Base-by-base conservation (phyloP, 2,329 filamentous ascomycete species). In the Trichophyton simii region DNA sequence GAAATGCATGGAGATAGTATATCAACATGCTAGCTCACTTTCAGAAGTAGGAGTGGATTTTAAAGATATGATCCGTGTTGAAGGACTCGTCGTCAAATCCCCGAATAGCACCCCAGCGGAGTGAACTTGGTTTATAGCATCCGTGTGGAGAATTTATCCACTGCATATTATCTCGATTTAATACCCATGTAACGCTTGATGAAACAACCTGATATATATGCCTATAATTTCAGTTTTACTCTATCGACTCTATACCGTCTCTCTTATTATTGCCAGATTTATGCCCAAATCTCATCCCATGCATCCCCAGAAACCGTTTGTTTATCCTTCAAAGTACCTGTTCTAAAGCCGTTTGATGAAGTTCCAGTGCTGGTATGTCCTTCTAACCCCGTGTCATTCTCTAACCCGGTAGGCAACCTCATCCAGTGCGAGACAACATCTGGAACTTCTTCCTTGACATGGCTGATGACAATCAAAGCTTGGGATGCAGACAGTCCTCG, bases 21-120 rank as follows among this genome's bases (percentile, higher is more conserved):
- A 84, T 71, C 84, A 87, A 60, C 91, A 97, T 75, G 89, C 89
- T 0, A 80, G 79, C 62, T 85, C 94, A 78, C 77, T 99, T 62
- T 82, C 83, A 4, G 89, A 95, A 63, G 91, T 96, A 22, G 91
- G 91, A 0, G 77, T 99, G 36, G 92, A 99, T 73, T 97, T 99
- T 71, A 83, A 82, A 61, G 89, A 89, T 66, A 75, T 97, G 61
- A 85, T 96, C 46, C 60, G 57, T 46, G 42, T 59, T 25, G 57
- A 59, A 48, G 25, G 25, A 4, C 42, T 42, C 4, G 31, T 48
- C 11, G 41, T 41, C 38, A 44, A 34, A 42, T 58, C 55, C 28
- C 50, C 50, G 9, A 15, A 54, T 31, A n/a, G 13, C 15, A 34
- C 22, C 11, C 50, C 50, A n/a, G 15, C 25, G 34, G 50, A 54